A percentile compares a stretch with the other conserved stretches of the same genome.
Evolutionary conservation across 2,329 filamentous ascomycete genomes (phyloP).

Genomic region (Sporothrix protearum): DNA sequence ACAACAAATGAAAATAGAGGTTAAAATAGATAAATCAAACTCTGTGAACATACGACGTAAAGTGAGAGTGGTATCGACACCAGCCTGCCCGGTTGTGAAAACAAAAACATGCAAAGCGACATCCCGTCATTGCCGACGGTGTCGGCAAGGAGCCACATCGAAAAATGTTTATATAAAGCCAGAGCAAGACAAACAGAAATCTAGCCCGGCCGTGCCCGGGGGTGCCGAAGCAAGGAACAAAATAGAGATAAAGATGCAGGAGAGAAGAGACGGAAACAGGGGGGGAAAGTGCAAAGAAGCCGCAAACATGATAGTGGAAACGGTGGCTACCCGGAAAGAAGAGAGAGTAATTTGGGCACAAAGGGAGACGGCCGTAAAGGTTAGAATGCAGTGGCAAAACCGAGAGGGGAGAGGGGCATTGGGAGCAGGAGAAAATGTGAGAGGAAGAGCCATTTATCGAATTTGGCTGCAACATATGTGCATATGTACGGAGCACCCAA

Average conservation of each 20-base stretch:
- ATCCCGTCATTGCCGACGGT: neutral
- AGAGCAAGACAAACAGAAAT: neutral
- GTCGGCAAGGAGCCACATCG: neutral
- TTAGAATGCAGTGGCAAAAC: neutral
- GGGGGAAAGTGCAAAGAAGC: neutral
- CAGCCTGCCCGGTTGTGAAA: neutral
- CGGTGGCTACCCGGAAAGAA: neutral
- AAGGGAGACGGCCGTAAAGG: neutral
- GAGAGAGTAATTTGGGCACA: neutral
- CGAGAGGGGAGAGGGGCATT: neutral
- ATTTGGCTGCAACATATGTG: neutral
- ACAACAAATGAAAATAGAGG: neutral
- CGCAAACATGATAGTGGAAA: neutral
- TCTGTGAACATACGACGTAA: too few species aligned
- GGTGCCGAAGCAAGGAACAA: neutral
- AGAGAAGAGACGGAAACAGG: neutral
- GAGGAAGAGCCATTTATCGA: neutral
- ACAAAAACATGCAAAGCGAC: neutral
- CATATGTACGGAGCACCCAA: neutral
- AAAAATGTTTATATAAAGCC: neutral
- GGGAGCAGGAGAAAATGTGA: neutral
- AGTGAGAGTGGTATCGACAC: neutral
- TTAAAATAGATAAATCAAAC: neutral
- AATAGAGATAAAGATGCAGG: neutral
- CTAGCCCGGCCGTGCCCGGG: neutral